Conservation (phyloP, 345 rosid genomes). For the Erysimum cheiranthoides region DNA sequence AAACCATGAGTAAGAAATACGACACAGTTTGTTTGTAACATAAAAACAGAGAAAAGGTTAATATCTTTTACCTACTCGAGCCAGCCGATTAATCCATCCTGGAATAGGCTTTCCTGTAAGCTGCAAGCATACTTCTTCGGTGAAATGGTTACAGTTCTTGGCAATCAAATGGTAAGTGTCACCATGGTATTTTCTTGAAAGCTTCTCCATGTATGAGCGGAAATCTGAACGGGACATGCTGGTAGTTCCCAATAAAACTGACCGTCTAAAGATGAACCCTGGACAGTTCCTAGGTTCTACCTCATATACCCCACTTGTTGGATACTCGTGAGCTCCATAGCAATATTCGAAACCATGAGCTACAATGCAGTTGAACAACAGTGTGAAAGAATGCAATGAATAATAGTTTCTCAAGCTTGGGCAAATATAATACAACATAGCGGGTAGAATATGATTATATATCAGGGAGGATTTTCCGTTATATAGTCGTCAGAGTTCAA, state of each 20-base stretch:
- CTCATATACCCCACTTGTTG: conserved; percentile 88
- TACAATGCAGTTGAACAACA: conserved; percentile 43
- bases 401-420: too few relatives aligned
- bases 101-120: conserved; percentile 89
- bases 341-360: conserved; percentile 89
- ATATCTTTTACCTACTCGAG: conserved; percentile 64
- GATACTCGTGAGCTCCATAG: conserved; percentile 89
- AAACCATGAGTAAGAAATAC: not conserved
- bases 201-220: conserved; percentile 75
- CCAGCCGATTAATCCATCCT: conserved; percentile 95
- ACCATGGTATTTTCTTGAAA: conserved; percentile 79
- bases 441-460: not conserved
- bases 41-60: not conserved
- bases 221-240: conserved; percentile 76
- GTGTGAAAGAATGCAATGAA: not conserved
- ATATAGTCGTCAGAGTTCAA: not conserved
- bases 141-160: conserved; percentile 98
- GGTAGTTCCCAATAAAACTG: conserved; percentile 72
- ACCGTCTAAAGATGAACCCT: conserved; percentile 87
- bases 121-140: conserved; percentile 72
- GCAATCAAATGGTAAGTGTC: conserved; percentile 94
- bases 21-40: not conserved
- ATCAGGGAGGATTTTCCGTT: not conserved
- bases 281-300: conserved; percentile 95
- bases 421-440: not conserved